Evolutionary conservation across 176 grass and related monocot species (phyloP), one percentile per base, ranked within the genome.

Genomic region (Pontederia crassipes): DNA sequence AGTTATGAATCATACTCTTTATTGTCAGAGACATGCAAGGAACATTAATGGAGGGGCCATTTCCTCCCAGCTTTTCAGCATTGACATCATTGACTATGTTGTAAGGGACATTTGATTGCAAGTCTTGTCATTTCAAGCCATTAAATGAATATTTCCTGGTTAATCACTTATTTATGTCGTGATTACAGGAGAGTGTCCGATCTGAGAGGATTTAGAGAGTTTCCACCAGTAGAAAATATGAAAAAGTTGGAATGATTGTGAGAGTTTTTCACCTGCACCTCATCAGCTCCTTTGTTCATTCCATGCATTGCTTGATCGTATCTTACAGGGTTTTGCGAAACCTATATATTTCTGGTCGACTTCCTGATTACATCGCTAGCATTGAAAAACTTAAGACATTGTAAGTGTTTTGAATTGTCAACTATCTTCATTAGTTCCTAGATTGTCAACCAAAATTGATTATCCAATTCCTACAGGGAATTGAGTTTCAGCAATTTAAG

Each of bases 1-100:
- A 40, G 32, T 40, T 40, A 7, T 2, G 6, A 0, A 4, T 40
- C 6, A 40, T 40, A 3, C 32, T 40, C 6, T 40, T 40, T 40
- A 3, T 40, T 40, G 32, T 50, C 26, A 66, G 64, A n/a, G 48
- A 66, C 45, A 53, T 66, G 49, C 64, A 66, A 53, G 64, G 64
- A 66, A 66, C 64, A 53, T 66, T 52, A 12, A 66, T 66, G 64
- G 64, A 66, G 26, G 64, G 64, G 49, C 64, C 64, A n/a, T 52
- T 66, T 53, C 64, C 64, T 66, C 24, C 26, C 4, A 53, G 48
- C 8, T 16, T 66, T 27, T 35, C 64, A 35, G 17, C 48, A 14
- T 53, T 66, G 48, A 29, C 20, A 45, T 67, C 51, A 5, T 5
- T 67, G 1, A 7, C 1, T n/a, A 0, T 12, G 14, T 11, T 67